These are phyloP conservation scores for Begonia peltatifolia DNA, from an alignment of 306 rosid species.

Conservation along the genomic window DNA sequence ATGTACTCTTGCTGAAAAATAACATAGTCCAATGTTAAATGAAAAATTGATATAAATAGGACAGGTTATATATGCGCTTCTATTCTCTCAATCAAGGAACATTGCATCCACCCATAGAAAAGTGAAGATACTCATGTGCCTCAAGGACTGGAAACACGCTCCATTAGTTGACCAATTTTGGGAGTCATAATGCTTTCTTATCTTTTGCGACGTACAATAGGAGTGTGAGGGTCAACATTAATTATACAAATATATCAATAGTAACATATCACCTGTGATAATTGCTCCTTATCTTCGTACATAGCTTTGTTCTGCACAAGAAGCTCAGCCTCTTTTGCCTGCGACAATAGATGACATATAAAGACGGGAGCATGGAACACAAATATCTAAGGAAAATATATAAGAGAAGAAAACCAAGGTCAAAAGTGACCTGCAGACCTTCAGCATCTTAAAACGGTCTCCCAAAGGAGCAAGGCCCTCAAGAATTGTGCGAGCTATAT, in stretches of 20 bases:
- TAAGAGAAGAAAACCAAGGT: slow-evolving; percentile 8
- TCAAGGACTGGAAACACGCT: neutral
- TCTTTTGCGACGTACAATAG: neutral
- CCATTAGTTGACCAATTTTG: neutral
- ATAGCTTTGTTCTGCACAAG: slow-evolving; percentile 56
- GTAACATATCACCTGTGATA: slow-evolving; percentile 47
- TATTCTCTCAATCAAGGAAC: neutral
- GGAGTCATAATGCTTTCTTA: neutral
- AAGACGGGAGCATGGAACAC: neutral
- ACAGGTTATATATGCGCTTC: neutral
- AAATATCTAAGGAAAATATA: neutral
- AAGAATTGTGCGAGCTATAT: slow-evolving; percentile 47
- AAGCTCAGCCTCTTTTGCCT: slow-evolving; percentile 78
- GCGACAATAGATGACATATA: slow-evolving; percentile 3
- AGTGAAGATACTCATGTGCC: neutral
- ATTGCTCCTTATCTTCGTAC: slow-evolving; percentile 63
- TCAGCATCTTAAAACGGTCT: slow-evolving; percentile 63
- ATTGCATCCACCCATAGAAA: neutral
- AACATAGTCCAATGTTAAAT: slow-evolving; percentile 10
- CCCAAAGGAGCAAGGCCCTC: slow-evolving; percentile 78
- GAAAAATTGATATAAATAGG: slow-evolving; percentile 1
- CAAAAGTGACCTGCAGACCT: slow-evolving; percentile 36
- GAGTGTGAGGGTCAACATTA: no score
- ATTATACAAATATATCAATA: no score
- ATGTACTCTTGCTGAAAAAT: slow-evolving; percentile 83